Evolutionary conservation across 345 rosid species (phyloP), one percentile per base, ranked within the genome.

Genomic region (Populus euphratica): DNA sequence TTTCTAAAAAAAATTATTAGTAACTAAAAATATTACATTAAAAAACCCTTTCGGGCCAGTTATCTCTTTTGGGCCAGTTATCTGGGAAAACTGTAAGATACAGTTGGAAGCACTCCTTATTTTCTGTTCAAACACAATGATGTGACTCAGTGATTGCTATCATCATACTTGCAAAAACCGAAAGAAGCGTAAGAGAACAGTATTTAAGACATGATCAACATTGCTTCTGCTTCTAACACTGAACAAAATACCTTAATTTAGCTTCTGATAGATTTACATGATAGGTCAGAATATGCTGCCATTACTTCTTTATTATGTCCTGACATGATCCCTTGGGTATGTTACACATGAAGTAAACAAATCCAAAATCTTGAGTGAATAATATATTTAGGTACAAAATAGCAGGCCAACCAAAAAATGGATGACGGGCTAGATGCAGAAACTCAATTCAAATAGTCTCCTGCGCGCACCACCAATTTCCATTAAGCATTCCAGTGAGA

Each of bases 311-410:
- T 79, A 50, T 74, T 62, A 79, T 78, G 54, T 64, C 61, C 73
- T 39, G 61, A 35, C 64, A 44, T 47, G 50, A 18, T 54, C 18
- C 11, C 38, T 14, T 44, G 43, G 23, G 23, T 79, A 74, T 69
- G 39, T 79, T 69, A 79, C 63, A 79, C 25, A 74, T 1, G 5
- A 69, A 17, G 29, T 69, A 62, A 68, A 73, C 77, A 78, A 73
- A 73, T 72, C n/a, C 73, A 27, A 73, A 73, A 73, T 66, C 39
- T 67, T 25, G 35, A 41, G 44, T 2, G 11, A 59, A 18, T 21
- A n/a, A 64, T 17, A 25, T 66, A 17, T 38, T 38, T 59, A 54
- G 56, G 8, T 67, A 68, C 73, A 59, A 23, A 41, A 67, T 7
- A 21, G 49, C 23, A 39, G 35, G 77, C 73, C 65, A 67, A 2